These are phyloP conservation scores for Neurospora sp. DNA, from an alignment of 495 filamentous ascomycete species.

Conservation along the genomic window DNA sequence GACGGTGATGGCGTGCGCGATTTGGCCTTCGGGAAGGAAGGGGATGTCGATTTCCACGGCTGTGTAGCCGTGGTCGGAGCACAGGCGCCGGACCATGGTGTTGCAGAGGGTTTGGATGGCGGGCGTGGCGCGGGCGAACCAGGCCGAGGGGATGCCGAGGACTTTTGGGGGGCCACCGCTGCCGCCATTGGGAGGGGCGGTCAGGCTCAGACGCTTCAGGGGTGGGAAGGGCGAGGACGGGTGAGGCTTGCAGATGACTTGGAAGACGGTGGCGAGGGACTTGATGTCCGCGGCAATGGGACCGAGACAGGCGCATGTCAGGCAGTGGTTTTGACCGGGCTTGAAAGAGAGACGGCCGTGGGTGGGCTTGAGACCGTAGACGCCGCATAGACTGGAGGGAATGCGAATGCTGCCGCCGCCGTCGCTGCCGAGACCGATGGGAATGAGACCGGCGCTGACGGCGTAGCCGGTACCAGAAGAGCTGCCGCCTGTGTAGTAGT, in stretches of 20 bases:
- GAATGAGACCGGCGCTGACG: constrained; percentile 60
- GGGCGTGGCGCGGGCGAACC: constrained; percentile 59
- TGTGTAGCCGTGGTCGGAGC: constrained; percentile 45
- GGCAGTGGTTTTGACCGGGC: constrained; percentile 50
- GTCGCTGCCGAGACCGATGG: constrained; percentile 73
- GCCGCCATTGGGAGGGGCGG: background rate
- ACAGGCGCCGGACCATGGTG: constrained; percentile 46
- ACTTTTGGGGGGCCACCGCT: constrained; percentile 15
- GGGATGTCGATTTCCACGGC: constrained; percentile 62
- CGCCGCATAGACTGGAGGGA: constrained; percentile 65
- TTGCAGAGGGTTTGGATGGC: constrained; percentile 51
- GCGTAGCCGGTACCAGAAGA: constrained; percentile 74
- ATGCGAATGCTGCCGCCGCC: constrained; percentile 77
- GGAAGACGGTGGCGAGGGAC: constrained; percentile 64
- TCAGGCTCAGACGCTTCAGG: constrained; percentile 7
- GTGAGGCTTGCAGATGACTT: constrained; percentile 60
- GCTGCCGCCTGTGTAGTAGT: constrained; percentile 75
- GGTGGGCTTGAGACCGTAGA: constrained; percentile 75
- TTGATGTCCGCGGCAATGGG: constrained; percentile 65
- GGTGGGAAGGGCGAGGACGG: constrained; percentile 44
- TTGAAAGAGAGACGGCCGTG: constrained; percentile 58
- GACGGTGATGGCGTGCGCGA: constrained; percentile 72
- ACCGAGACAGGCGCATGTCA: constrained; percentile 54
- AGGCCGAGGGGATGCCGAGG: constrained; percentile 60
- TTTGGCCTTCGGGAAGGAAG: constrained; percentile 60